Evolutionary conservation across 306 rosid genomes (phyloP), one percentile per base, ranked within the genome.

Genomic region (Lupinus albus): DNA sequence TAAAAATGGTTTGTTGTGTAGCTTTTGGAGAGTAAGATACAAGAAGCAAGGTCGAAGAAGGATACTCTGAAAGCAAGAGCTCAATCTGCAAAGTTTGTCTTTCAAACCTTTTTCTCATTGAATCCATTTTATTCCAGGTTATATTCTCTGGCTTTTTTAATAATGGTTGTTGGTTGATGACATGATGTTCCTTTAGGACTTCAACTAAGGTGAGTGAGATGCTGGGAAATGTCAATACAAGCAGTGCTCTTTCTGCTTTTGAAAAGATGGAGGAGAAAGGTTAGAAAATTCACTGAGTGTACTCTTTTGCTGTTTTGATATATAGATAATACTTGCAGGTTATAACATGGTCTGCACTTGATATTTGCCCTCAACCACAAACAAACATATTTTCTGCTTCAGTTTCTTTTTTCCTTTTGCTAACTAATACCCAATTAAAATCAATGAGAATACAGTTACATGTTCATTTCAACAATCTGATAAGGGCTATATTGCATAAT

Each of bases 211-310:
- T 92, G 74, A 86, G 76, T 78, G 96, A 92, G 78, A 79, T 89
- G 91, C 69, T 92, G 76, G 96, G 98, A 70, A 89, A 89, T 76
- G 95, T 92, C 67, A 89, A 89, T 75, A 87, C 98, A 64, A 89
- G 98, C 68, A 86, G 90, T 75, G 92, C 96, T 74, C 92, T 92
- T 76, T 89, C 98, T 11, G 96, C 91, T 68, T 89, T 92, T 21
- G 98, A 92, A 69, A 92, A 92, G 82, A 92, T 92, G 98, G 98
- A 92, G 75, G 98, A 92, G 79, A 92, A 92, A 89, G 98, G 98
- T 92, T 46, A 75, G 83, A 44, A 70, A 77, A 58, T 28, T 46
- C 48, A 46, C 8, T 1, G 18, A 53, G 42, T 52, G 46, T 46
- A 33, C 61, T 61, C 33, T 47, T 68, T 64, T 35, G 72, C 36